Percentiles rank a stretch among this genome's conserved stretches.
Evolutionary conservation across 2,329 filamentous ascomycete species (phyloP).

Genomic region (Verticillium nonalfalfae): DNA sequence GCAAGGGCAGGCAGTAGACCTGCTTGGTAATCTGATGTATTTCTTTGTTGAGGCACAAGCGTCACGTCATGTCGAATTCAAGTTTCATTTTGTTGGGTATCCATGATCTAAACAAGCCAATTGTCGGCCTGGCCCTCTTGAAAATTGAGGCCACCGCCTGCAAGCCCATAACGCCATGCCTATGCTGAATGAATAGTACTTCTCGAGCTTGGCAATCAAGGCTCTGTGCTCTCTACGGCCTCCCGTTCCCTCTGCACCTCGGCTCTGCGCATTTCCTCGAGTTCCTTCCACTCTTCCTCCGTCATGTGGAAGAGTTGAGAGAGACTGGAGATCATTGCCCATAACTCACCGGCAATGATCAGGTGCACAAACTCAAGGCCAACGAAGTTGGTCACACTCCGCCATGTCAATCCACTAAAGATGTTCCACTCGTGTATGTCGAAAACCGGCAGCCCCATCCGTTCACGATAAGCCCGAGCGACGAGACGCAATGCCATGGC

Average conservation of each 20-base stretch:
- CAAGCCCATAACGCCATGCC: not conserved
- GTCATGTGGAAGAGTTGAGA: conserved; percentile 32
- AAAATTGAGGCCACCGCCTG: not conserved
- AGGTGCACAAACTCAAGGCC: conserved; percentile 39
- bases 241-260: conserved; percentile 3
- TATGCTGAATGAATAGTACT: not conserved
- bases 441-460: conserved; percentile 27
- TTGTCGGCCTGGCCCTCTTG: not conserved
- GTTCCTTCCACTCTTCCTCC: conserved; percentile 35
- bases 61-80: not conserved
- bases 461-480: conserved; percentile 33
- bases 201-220: not conserved
- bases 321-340: conserved; percentile 32
- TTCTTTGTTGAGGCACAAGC: not conserved
- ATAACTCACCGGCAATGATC: conserved; percentile 35
- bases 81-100: not conserved
- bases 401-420: conserved; percentile 29
- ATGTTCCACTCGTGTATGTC: conserved; percentile 32
- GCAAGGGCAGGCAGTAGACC: conserved; percentile 2
- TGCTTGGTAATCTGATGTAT: not conserved
- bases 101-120: not conserved
- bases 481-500: conserved; percentile 36
- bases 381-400: conserved; percentile 36
- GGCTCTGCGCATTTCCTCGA: conserved; percentile 17
- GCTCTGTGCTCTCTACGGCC: not conserved